Evolutionary conservation across 148 eudicot species (phyloP).

Genomic region (Mesembryanthemum crystallinum): DNA sequence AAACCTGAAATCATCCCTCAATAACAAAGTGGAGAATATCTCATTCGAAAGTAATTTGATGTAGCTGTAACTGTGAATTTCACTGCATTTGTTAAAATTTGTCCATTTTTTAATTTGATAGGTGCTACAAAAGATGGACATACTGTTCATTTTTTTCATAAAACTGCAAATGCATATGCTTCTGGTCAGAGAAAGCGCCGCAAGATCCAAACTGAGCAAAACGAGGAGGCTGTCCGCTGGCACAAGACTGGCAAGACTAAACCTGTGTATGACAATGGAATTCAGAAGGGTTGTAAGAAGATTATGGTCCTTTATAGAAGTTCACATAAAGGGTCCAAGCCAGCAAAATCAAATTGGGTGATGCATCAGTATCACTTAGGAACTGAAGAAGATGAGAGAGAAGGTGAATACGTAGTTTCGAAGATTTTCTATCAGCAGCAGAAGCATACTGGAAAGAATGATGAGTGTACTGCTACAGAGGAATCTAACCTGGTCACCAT

Average conservation of each 20-base stretch:
- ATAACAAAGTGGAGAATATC: neutral
- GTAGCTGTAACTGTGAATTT: neutral
- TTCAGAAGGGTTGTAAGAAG: conserved; percentile 76
- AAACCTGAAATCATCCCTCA: neutral
- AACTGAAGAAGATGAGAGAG: conserved; percentile 54
- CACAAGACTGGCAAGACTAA: conserved; percentile 85
- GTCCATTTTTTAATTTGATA: conserved; percentile 14
- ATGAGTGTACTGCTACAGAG: conserved; percentile 14
- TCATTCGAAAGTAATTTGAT: neutral
- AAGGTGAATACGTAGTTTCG: conserved; percentile 66
- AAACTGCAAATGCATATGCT: conserved; percentile 65
- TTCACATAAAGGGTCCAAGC: conserved; percentile 48
- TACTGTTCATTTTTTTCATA: conserved; percentile 63
- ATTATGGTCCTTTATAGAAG: conserved; percentile 66
- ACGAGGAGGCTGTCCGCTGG: conserved; percentile 62
- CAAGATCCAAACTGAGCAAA: conserved; percentile 38
- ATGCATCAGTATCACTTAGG: conserved; percentile 94
- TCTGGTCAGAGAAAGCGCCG: conserved; percentile 75
- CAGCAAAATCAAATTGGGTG: conserved; percentile 66
- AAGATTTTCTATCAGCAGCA: conserved; percentile 56
- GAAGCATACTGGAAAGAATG: conserved; percentile 34
- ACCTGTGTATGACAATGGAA: conserved; percentile 51
- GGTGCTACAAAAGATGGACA: conserved; percentile 73
- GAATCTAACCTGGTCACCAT: conserved; percentile 30
- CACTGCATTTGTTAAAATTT: neutral